Evolutionary conservation across 2,329 filamentous ascomycete species (phyloP), one percentile per base, ranked within the genome.

Genomic region (Ascochyta koolunga): DNA sequence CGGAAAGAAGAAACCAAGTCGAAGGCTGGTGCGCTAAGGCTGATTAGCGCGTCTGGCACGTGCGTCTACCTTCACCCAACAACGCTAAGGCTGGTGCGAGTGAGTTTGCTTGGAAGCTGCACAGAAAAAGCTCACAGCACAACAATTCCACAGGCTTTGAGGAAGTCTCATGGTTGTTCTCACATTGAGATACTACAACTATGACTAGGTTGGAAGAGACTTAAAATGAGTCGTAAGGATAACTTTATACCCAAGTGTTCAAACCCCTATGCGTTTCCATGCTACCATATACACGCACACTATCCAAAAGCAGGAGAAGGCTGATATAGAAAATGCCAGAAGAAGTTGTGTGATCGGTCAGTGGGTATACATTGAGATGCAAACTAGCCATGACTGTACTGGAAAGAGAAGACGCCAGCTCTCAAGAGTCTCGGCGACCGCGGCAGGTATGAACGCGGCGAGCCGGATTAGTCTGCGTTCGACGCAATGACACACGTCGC

Each of bases 381-480:
- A 53, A 59, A 42, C 50, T 55, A 42, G 45, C 59, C 35, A 52
- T 52, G 22, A 43, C 18, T 54, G 38, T 48, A 27, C 25, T 42
- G 39, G 10, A 33, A 33, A 40, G n/a, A 39, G 27, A 39, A 48
- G n/a, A 47, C 42, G 53, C 47, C 53, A 38, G 47, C 46, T 41
- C 38, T 29, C 9, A 33, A 22, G 24, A 46, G 25, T 50, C 21
- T 38, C 32, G 32, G 47, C 54, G 25, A 40, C 52, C 32, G 27
- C 49, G 40, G 31, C 48, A 46, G 69, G 69, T 73, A 74, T 72
- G 59, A 60, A 70, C 70, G 72, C 44, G 33, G 54, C 52, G 61
- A 68, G 66, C 52, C 41, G 56, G 67, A 71, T 61, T 59, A 66
- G 55, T 38, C 44, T 47, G 64, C 65, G 59, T 39, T 65, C 61